These are phyloP conservation scores for Spatholobus suberectus DNA, from an alignment of 306 rosid species.

Conservation along the genomic window DNA sequence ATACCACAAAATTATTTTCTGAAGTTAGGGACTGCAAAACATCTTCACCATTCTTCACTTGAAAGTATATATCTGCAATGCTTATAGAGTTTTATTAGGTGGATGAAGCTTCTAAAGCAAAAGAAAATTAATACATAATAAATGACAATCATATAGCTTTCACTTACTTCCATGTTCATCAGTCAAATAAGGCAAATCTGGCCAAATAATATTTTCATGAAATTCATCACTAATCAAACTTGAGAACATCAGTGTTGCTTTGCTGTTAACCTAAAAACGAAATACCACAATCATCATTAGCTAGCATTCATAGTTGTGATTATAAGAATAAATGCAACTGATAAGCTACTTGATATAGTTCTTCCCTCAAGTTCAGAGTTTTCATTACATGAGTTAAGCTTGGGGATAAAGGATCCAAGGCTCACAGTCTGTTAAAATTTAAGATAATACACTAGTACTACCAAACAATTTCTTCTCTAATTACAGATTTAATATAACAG, in stretches of 20 bases:
- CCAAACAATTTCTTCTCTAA: neutral
- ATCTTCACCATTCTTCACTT: conserved; percentile 77
- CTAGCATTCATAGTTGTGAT: conserved; percentile 35
- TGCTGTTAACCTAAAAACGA: conserved; percentile 81
- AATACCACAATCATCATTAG: conserved; percentile 51
- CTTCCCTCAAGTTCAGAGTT: conserved; percentile 31
- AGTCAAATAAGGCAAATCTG: conserved; percentile 91
- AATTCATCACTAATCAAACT: conserved; percentile 71
- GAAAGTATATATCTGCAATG: conserved; percentile 88
- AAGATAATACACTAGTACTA: neutral
- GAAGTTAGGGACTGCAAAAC: conserved; percentile 73
- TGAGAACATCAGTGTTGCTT: conserved; percentile 87
- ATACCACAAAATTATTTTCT: conserved; percentile 90
- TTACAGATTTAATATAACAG: neutral
- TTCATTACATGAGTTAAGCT: conserved; percentile 8
- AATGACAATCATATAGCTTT: conserved; percentile 38
- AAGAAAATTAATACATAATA: conserved; percentile 23
- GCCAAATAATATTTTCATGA: conserved; percentile 87
- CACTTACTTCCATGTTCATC: conserved; percentile 97
- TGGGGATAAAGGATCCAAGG: conserved; percentile 23
- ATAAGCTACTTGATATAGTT: conserved; percentile 7
- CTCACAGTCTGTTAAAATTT: conserved; percentile 27
- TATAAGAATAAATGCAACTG: conserved; percentile 25
- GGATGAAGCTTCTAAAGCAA: conserved; percentile 38
- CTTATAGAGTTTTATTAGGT: conserved; percentile 42